Conservation (phyloP, 2,329 filamentous ascomycete genomes). For the Alternaria sp. region DNA sequence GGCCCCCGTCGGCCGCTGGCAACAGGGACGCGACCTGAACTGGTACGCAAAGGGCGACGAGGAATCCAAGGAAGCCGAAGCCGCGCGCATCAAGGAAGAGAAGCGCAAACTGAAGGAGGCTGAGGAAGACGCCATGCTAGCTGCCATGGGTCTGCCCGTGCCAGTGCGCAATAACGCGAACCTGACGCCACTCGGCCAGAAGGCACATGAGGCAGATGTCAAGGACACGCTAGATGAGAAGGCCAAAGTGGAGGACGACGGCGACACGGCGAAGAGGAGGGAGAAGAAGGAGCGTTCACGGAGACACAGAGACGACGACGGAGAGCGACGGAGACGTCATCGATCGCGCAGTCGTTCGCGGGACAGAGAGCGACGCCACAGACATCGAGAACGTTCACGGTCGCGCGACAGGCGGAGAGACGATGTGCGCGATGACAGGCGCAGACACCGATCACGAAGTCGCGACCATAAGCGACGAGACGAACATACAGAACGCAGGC, state of each 20-base stretch:
- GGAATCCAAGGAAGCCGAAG: slow-evolving; percentile 62
- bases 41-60: slow-evolving; percentile 70
- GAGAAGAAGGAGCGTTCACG: slow-evolving; percentile 34
- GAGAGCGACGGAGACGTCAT: slow-evolving; percentile 31
- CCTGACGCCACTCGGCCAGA: slow-evolving; percentile 62
- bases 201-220: slow-evolving; percentile 60
- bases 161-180: slow-evolving; percentile 71
- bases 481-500: slow-evolving; percentile 29
- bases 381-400: slow-evolving; percentile 36
- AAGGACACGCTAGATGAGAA: slow-evolving; percentile 60
- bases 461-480: slow-evolving; percentile 35
- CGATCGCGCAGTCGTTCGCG: slow-evolving; percentile 36
- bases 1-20: slow-evolving; percentile 91
- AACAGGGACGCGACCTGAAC: slow-evolving; percentile 72
- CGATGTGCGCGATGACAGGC: slow-evolving; percentile 39
- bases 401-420: slow-evolving; percentile 37
- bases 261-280: slow-evolving; percentile 21
- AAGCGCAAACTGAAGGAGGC: slow-evolving; percentile 83
- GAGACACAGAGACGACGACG: slow-evolving; percentile 34
- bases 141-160: slow-evolving; percentile 79
- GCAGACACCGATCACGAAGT: slow-evolving; percentile 37
- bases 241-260: slow-evolving; percentile 47
- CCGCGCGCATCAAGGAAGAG: slow-evolving; percentile 69
- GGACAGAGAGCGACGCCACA: slow-evolving; percentile 37
- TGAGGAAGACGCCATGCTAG: slow-evolving; percentile 88